Evolutionary conservation across 2,329 filamentous ascomycete species (phyloP).

Genomic region (Alternaria sp.): DNA sequence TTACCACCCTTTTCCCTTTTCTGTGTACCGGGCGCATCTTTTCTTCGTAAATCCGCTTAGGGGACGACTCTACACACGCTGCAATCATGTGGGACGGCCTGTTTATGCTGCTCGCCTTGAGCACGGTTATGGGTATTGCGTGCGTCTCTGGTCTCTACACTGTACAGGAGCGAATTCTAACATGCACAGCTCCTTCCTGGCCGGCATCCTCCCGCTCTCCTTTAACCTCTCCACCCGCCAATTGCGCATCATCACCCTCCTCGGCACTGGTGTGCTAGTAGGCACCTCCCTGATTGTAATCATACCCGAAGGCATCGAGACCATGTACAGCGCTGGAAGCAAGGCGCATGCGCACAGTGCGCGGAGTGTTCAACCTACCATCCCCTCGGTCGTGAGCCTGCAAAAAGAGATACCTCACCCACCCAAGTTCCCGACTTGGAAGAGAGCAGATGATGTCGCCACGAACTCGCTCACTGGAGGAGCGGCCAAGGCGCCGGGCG

Average conservation of each 20-base stretch:
- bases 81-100: conserved; percentile 65
- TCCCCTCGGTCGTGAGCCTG: conserved; percentile 33
- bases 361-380: conserved; percentile 29
- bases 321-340: conserved; percentile 69
- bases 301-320: conserved; percentile 94
- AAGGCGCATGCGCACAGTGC: conserved; percentile 33
- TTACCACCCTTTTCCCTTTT: conserved; percentile 15
- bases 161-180: conserved; percentile 12
- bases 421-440: conserved; percentile 27
- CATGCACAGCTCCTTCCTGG: conserved; percentile 80
- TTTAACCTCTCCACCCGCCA: conserved; percentile 87
- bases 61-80: conserved; percentile 16
- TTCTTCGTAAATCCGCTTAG: conserved; percentile 13
- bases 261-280: conserved; percentile 92
- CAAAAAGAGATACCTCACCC: conserved; percentile 36
- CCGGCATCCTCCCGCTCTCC: conserved; percentile 87
- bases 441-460: conserved; percentile 26
- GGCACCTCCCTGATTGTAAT: conserved; percentile 96
- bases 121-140: conserved; percentile 70
- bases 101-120: conserved; percentile 68
- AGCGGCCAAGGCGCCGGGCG: conserved; percentile 26
- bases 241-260: conserved; percentile 84
- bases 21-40: conserved; percentile 22
- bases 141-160: conserved; percentile 47
- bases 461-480: conserved; percentile 20